Conservation (phyloP, 495 filamentous ascomycete species). For the Cercophora newfieldiana region DNA sequence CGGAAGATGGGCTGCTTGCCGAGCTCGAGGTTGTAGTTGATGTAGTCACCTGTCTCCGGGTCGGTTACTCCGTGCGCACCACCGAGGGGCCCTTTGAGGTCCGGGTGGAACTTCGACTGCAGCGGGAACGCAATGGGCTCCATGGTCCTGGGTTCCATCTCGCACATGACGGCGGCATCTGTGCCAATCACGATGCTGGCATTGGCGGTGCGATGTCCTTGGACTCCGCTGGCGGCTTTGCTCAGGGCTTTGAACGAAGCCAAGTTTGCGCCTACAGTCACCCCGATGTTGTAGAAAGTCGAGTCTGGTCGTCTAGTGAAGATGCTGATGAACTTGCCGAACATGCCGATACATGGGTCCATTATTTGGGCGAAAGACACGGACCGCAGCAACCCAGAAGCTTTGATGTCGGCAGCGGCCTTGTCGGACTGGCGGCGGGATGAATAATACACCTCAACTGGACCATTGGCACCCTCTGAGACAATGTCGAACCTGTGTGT, state of each 20-base stretch:
- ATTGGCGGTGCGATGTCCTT: conserved; percentile 6
- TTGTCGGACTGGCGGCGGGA: conserved; percentile 65
- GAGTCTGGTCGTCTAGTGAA: conserved; percentile 33
- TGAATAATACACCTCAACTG: conserved; percentile 35
- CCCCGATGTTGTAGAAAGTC: conserved; percentile 58
- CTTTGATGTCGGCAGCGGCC: conserved; percentile 54
- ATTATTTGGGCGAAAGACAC: conserved; percentile 62
- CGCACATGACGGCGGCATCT: conserved; percentile 56
- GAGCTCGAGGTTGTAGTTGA: conserved; percentile 70
- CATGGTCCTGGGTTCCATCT: conserved; percentile 66
- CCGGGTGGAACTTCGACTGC: conserved; percentile 63
- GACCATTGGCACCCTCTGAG: not conserved
- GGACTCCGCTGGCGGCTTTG: not conserved
- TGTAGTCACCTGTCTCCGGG: conserved; percentile 71
- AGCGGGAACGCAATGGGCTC: conserved; percentile 63
- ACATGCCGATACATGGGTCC: conserved; percentile 70
- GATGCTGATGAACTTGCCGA: conserved; percentile 62
- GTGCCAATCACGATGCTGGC: conserved; percentile 36
- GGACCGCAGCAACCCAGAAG: conserved; percentile 46
- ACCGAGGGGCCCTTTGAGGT: conserved; percentile 61
- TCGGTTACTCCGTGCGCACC: conserved; percentile 70
- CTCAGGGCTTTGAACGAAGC: not conserved
- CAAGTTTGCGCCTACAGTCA: conserved; percentile 49
- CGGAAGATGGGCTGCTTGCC: conserved; percentile 52
- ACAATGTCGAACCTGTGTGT: conserved; percentile 70